Percentiles rank a stretch among this genome's conserved stretches.
Conservation (phyloP, 108 stramenopile species). For the Pinguiococcus pyrenoidosus region DNA sequence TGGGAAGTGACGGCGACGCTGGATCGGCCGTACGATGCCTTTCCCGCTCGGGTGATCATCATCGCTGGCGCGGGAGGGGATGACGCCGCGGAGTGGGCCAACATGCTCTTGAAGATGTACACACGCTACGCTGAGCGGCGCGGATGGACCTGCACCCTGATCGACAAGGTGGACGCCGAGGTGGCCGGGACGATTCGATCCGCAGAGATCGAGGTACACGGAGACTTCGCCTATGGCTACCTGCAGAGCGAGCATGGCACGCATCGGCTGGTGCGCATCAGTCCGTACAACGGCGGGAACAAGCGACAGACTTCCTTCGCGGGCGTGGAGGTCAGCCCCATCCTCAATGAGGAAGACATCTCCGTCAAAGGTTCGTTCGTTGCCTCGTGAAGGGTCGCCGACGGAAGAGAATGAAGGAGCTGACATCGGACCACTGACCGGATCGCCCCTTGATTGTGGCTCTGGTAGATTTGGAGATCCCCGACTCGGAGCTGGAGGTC, state of each 20-base stretch:
- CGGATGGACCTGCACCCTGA: conserved; percentile 21
- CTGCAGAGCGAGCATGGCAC: conserved; percentile 82
- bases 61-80: conserved; percentile 27
- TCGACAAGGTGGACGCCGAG: conserved; percentile 39
- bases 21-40: conserved; percentile 19
- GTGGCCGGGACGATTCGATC: conserved; percentile 73
- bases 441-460: too few relatives aligned
- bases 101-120: conserved; percentile 32
- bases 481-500: conserved; percentile 28
- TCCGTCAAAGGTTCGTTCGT: too few relatives aligned
- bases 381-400: too few relatives aligned
- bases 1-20: conserved; percentile 25
- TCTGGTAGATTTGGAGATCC: conserved; percentile 10
- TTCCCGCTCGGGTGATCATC: conserved; percentile 19
- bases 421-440: not conserved
- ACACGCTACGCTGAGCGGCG: conserved; percentile 21
- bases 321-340: conserved; percentile 74
- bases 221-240: conserved; percentile 58
- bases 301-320: conserved; percentile 94
- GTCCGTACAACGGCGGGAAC: conserved; percentile 79
- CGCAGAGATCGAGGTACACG: conserved; percentile 58
- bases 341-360: conserved; percentile 54
- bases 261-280: conserved; percentile 74
- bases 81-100: conserved; percentile 32
- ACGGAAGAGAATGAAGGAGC: not conserved